A percentile compares a stretch with the other conserved stretches of the same genome.
Evolutionary conservation across 176 grass and related monocot genomes (phyloP).

Genomic region (Oryza nivara): DNA sequence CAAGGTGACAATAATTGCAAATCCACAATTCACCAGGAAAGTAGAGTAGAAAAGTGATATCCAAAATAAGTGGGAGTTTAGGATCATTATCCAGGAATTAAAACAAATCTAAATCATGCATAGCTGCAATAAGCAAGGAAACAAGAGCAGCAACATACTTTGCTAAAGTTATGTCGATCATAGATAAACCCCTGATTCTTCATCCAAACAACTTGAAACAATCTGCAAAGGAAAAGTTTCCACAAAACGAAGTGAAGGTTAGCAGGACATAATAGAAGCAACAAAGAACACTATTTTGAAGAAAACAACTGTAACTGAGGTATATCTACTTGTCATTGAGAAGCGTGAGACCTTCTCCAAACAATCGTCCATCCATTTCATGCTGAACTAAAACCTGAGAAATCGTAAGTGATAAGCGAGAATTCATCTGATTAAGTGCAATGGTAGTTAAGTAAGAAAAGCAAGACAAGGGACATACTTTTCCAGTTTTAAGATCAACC

Average conservation of each 20-base stretch:
- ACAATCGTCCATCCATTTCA: conserved; percentile 69
- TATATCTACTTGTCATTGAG: conserved; percentile 70
- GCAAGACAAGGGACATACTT: conserved; percentile 6
- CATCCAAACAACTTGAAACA: conserved; percentile 94
- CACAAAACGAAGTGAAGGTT: background rate
- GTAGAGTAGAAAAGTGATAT: background rate
- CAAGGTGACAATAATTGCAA: background rate
- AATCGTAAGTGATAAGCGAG: background rate
- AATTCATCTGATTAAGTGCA: background rate
- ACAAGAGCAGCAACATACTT: conserved; percentile 53
- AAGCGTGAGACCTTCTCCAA: conserved; percentile 88
- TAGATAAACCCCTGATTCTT: conserved; percentile 76
- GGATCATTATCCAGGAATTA: background rate
- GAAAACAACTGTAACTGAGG: conserved; percentile 7
- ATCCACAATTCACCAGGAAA: background rate
- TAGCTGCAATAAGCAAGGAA: conserved; percentile 8
- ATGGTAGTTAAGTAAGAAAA: background rate
- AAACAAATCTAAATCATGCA: background rate
- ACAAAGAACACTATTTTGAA: conserved; percentile 3
- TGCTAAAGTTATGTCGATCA: conserved; percentile 72
- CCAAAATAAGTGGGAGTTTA: conserved; percentile 9
- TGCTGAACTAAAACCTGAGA: conserved; percentile 60
- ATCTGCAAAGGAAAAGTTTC: conserved; percentile 50
- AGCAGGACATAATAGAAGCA: background rate
- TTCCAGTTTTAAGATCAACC: conserved; percentile 56